Percentiles rank a stretch among this genome's conserved stretches.
Conservation (phyloP, 2,329 filamentous ascomycete genomes). For the Apiospora malaysiana region DNA sequence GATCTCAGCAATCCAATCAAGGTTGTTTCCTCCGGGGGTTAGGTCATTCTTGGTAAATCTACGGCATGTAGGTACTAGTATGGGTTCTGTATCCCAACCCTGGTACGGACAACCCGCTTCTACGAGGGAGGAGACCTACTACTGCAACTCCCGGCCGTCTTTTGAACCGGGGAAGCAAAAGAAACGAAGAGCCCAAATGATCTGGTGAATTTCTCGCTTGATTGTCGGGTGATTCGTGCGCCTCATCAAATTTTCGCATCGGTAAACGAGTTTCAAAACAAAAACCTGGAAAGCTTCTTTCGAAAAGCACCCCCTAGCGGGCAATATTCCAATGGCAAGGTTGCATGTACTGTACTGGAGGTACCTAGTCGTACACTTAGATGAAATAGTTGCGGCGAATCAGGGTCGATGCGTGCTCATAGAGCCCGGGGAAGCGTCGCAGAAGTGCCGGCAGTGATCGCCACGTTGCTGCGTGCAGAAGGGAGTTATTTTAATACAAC, state of each 20-base stretch:
- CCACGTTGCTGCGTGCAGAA: slow-evolving; percentile 16
- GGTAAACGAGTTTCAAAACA: slow-evolving; percentile 14
- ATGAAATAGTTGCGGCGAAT: neutral
- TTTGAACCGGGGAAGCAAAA: slow-evolving; percentile 17
- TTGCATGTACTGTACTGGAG: neutral
- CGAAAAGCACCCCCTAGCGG: neutral
- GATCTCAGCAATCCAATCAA: neutral
- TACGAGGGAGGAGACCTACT: slow-evolving; percentile 7
- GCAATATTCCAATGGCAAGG: neutral
- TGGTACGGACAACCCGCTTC: slow-evolving; percentile 5
- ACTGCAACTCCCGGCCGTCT: slow-evolving; percentile 18
- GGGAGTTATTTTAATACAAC: slow-evolving; percentile 16
- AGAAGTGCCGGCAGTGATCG: slow-evolving; percentile 15
- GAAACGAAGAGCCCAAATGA: slow-evolving; percentile 2
- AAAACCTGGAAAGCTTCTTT: slow-evolving; percentile 1
- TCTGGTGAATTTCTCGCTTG: neutral
- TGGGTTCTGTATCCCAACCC: neutral
- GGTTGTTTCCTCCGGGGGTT: neutral
- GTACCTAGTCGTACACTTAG: neutral
- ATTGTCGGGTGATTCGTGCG: slow-evolving; percentile 15
- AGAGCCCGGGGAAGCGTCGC: slow-evolving; percentile 12
- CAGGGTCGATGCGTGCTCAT: neutral
- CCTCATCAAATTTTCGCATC: slow-evolving; percentile 2
- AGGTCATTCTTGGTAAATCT: slow-evolving; percentile 14
- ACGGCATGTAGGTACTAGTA: neutral